Evolutionary conservation across 352 stramenopile species (phyloP).

Genomic region (Globisporangium emineosum): DNA sequence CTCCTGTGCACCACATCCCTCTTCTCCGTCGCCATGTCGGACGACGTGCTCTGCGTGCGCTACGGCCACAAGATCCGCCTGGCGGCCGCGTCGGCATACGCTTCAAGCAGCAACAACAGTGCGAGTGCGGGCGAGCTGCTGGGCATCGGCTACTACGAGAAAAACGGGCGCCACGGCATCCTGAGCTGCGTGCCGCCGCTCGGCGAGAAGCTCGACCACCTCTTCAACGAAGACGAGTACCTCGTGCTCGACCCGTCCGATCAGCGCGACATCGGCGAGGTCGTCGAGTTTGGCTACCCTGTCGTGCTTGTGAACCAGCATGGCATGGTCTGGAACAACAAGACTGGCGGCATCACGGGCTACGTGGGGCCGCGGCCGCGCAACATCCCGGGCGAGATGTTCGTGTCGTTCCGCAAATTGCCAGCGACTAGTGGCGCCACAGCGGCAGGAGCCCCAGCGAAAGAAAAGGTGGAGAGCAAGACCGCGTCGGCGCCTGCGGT

Average conservation of each 20-base stretch:
- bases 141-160: slow-evolving; percentile 83
- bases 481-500: slow-evolving; percentile 15
- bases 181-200: slow-evolving; percentile 78
- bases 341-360: slow-evolving; percentile 83
- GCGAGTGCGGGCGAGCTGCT: slow-evolving; percentile 15
- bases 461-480: slow-evolving; percentile 15
- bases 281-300: slow-evolving; percentile 69
- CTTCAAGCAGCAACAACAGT: slow-evolving; percentile 4
- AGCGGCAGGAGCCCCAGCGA: background rate
- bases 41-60: slow-evolving; percentile 39
- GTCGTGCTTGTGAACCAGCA: slow-evolving; percentile 85
- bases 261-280: slow-evolving; percentile 33
- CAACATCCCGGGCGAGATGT: slow-evolving; percentile 73
- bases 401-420: slow-evolving; percentile 51
- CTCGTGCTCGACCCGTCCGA: slow-evolving; percentile 64
- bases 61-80: slow-evolving; percentile 75
- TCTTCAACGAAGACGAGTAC: slow-evolving; percentile 86
- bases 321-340: slow-evolving; percentile 87
- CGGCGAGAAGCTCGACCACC: slow-evolving; percentile 55
- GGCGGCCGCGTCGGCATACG: slow-evolving; percentile 53
- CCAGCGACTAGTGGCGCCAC: background rate
- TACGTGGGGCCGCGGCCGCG: slow-evolving; percentile 74
- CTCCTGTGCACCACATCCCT: background rate
- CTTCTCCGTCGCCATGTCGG: slow-evolving; percentile 20
- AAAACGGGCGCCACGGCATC: slow-evolving; percentile 83